phyloP scores from a whole-genome alignment of 768 basidiomycete genomes.

The Lactarius hengduanensis region DNA sequence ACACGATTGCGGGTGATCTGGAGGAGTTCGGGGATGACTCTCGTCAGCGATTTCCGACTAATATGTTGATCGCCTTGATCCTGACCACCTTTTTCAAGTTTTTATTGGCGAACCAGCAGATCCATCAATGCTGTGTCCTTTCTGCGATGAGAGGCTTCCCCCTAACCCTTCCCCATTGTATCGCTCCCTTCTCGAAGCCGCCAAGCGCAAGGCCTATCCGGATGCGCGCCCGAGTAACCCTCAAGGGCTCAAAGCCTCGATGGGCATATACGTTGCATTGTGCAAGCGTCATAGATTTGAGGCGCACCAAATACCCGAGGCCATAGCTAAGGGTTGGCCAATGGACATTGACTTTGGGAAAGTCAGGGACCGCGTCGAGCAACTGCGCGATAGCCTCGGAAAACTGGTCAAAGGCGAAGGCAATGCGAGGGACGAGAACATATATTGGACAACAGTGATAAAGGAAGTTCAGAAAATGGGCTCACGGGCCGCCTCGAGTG shows the following conservation, averaged over 20 bases:
- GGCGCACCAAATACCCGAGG: conserved; percentile 67
- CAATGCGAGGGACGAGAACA: conserved; percentile 42
- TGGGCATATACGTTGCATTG: conserved; percentile 57
- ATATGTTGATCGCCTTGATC: background rate
- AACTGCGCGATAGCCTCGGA: conserved; percentile 48
- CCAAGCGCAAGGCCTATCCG: conserved; percentile 51
- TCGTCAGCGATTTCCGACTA: conserved; percentile 19
- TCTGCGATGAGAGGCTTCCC: conserved; percentile 74
- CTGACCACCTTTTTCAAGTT: conserved; percentile 39
- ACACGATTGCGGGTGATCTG: background rate
- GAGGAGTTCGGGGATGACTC: conserved; percentile 24
- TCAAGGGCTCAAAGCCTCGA: conserved; percentile 53
- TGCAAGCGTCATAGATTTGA: conserved; percentile 84
- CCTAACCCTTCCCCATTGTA: conserved; percentile 58
- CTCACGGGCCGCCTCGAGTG: conserved; percentile 60
- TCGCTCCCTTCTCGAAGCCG: conserved; percentile 49
- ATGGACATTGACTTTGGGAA: conserved; percentile 62
- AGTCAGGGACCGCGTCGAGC: conserved; percentile 52
- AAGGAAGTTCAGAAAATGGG: conserved; percentile 65
- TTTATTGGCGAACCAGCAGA: conserved; percentile 53
- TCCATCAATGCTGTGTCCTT: conserved; percentile 72
- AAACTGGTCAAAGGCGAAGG: conserved; percentile 46
- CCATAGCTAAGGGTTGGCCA: conserved; percentile 73
- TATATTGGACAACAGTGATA: conserved; percentile 70
- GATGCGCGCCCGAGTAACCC: conserved; percentile 71